These are phyloP conservation scores for Colletotrichum eleusines DNA, from an alignment of 2,329 filamentous ascomycete species.

Conservation along the genomic window DNA sequence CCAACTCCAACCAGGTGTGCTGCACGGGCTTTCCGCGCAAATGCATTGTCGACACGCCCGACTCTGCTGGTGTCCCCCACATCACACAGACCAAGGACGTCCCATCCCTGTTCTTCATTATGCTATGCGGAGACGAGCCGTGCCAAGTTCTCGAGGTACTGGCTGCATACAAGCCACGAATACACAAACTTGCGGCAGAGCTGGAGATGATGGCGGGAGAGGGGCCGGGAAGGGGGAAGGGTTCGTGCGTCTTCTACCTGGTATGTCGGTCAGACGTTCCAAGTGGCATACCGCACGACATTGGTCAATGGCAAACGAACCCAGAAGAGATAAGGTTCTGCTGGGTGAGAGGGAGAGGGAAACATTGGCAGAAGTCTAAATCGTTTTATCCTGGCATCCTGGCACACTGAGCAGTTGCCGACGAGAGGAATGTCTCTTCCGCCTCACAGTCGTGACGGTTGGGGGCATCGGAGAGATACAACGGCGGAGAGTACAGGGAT, in stretches of 20 bases:
- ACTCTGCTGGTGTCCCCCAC: neutral
- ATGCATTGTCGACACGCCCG: neutral
- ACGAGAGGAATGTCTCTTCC: neutral
- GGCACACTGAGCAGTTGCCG: slow-evolving; percentile 1
- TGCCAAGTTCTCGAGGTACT: neutral
- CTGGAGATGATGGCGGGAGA: neutral
- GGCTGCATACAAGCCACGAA: neutral
- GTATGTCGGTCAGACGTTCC: neutral
- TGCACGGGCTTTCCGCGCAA: neutral
- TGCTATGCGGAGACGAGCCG: neutral
- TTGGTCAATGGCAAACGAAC: neutral
- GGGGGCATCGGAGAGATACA: neutral
- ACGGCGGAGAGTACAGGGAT: neutral
- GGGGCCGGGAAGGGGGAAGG: neutral
- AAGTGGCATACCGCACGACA: neutral
- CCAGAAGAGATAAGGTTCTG: slow-evolving; percentile 1
- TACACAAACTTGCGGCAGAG: neutral
- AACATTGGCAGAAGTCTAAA: slow-evolving; percentile 5
- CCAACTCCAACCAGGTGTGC: neutral
- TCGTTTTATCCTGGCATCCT: no score
- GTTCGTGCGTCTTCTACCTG: neutral
- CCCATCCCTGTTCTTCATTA: neutral
- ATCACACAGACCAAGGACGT: neutral
- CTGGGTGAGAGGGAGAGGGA: neutral
- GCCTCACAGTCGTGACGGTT: neutral